These are phyloP conservation scores for Cystobasidium sp. DNA, from an alignment of 1,284 basidiomycete genomes.

Conservation along the genomic window DNA sequence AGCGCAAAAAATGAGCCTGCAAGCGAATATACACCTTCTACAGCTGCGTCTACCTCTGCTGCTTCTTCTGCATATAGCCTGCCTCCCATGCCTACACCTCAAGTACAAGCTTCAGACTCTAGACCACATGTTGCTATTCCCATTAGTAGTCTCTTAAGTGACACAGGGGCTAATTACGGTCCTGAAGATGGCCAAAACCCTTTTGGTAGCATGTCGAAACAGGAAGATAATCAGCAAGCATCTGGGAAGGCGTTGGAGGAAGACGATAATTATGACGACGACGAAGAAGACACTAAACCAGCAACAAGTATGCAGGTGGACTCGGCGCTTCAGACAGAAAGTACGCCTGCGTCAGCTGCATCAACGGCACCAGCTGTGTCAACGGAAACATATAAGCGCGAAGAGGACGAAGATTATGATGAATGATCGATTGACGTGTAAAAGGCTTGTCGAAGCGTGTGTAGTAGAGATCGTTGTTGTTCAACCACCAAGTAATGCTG, in stretches of 20 bases:
- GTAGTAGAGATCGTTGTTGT: background rate
- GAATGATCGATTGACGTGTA: background rate
- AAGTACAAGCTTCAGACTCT: background rate
- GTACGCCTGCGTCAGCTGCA: background rate
- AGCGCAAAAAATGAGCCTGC: background rate
- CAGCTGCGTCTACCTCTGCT: background rate
- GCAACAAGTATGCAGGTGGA: background rate
- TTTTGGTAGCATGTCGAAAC: slow-evolving; percentile 52
- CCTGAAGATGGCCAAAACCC: slow-evolving; percentile 40
- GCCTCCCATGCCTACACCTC: slow-evolving; percentile 13
- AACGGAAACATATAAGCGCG: background rate
- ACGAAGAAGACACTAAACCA: slow-evolving; percentile 15
- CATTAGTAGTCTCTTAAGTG: slow-evolving; percentile 36
- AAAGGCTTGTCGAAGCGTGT: background rate
- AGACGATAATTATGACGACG: slow-evolving; percentile 41
- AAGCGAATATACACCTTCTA: background rate
- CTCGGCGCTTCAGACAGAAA: background rate
- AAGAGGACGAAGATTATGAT: slow-evolving; percentile 43
- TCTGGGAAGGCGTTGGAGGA: slow-evolving; percentile 27
- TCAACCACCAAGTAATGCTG: background rate
- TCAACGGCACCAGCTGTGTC: background rate
- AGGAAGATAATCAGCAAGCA: slow-evolving; percentile 14
- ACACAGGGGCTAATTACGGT: background rate
- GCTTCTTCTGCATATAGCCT: background rate
- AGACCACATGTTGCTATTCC: slow-evolving; percentile 36